Base-by-base conservation (phyloP, 768 basidiomycete genomes). In the Boletus patriciae region DNA sequence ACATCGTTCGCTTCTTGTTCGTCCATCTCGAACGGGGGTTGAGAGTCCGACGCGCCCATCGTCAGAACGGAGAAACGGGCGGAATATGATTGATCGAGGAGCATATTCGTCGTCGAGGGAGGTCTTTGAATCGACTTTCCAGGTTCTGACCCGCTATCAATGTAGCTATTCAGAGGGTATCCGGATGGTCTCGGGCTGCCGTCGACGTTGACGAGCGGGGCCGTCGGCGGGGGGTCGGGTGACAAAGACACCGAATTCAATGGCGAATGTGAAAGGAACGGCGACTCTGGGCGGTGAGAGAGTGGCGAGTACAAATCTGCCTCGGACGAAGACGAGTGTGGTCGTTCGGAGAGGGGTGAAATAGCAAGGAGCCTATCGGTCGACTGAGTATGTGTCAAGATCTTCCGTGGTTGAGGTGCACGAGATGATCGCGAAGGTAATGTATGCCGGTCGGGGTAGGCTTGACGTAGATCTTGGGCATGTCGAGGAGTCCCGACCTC, bases 1-100 rank as follows among this genome's bases (percentile, higher is more conserved):
- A 90, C 74, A 59, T 89, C 87, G 7, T 73, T 70, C 63, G 83
- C 74, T 66, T 92, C 90, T 50, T 74, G 70, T 27, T 78, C 77
- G 54, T 84, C 81, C 54, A 90, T 70, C 54, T 80, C 78, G 18
- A 86, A 73, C 55, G 69, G 60, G 4, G 46, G n/a, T 3, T 31
- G 47, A 6, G 52, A 13, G 21, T 62, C 52, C 16, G 37, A 42
- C 13, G 6, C 1, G 10, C 38, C 38, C 37, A 12, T 16, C 12
- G 49, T 9, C 23, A 18, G 21, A 4, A 38, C 19, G 31, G 55
- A 53, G n/a, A 16, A 15, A 13, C 19, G 19, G 13, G 23, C 12
- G 3, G 54, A 55, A 37, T 21, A 37, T 2, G 36, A 18, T 16
- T 50, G 42, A 1, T 37, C 3, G 21, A 23, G 27, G 29, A 54